phyloP scores from a whole-genome alignment of 768 basidiomycete genomes.

The Scleroderma bovista region DNA sequence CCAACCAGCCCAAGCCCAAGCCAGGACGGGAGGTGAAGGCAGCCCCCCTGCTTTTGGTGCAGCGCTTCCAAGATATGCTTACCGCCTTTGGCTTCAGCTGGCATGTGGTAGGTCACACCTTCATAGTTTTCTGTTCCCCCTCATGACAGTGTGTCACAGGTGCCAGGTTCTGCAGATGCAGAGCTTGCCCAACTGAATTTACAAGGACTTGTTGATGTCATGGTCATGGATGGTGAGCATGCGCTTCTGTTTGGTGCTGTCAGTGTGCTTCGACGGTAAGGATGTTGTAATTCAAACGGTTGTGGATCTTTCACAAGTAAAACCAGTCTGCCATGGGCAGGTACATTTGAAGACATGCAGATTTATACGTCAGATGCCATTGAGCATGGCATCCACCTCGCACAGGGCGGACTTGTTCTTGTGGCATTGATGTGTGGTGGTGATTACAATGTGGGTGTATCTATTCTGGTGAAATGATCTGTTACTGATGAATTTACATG shows the following conservation, averaged over 20 bases:
- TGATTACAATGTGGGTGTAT: neutral
- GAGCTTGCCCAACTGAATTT: conserved; percentile 1
- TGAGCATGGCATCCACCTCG: neutral
- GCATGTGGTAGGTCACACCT: conserved; percentile 19
- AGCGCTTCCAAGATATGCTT: conserved; percentile 27
- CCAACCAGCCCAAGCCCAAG: conserved; percentile 36
- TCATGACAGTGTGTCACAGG: neutral
- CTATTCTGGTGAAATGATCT: neutral
- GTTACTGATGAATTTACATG: too few species aligned
- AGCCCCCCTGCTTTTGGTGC: conserved; percentile 4
- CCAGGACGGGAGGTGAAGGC: conserved; percentile 8
- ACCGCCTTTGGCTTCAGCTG: conserved; percentile 38
- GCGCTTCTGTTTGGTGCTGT: conserved; percentile 1
- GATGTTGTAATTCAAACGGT: too few species aligned
- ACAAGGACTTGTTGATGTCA: neutral
- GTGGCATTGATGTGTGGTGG: neutral
- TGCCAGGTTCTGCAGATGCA: conserved; percentile 1
- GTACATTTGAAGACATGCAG: too few species aligned
- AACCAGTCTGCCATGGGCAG: neutral
- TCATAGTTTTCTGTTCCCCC: neutral
- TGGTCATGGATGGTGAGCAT: neutral
- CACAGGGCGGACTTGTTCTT: neutral
- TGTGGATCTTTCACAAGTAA: too few species aligned
- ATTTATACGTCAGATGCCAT: too few species aligned
- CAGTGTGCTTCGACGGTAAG: conserved; percentile 1